Conservation (phyloP, 176 grass and related monocot genomes). For the Ananas comosus region DNA sequence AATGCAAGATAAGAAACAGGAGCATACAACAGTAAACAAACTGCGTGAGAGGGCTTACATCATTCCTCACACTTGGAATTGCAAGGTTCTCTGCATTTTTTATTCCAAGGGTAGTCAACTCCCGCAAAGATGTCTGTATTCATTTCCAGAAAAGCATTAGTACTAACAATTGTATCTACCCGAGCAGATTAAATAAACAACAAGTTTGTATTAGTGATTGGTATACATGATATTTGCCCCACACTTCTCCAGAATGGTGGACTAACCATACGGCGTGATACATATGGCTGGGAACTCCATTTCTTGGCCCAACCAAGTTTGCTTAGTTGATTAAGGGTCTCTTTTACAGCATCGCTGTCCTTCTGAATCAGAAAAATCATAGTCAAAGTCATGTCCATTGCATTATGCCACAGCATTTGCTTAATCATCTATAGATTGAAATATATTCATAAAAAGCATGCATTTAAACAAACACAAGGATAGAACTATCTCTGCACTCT, state of each 20-base stretch:
- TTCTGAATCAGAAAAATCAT: slow-evolving; percentile 42
- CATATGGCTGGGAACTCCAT: slow-evolving; percentile 90
- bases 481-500: no score
- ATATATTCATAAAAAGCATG: background rate
- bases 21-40: background rate
- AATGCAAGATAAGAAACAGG: background rate
- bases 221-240: slow-evolving; percentile 15
- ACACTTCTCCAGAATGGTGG: slow-evolving; percentile 23
- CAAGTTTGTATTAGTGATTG: slow-evolving; percentile 1
- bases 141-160: slow-evolving; percentile 6
- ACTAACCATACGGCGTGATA: slow-evolving; percentile 94
- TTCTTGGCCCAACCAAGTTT: slow-evolving; percentile 76
- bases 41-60: slow-evolving; percentile 34
- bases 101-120: slow-evolving; percentile 74
- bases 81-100: slow-evolving; percentile 90
- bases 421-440: background rate
- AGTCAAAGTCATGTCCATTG: background rate
- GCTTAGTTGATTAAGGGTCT: slow-evolving; percentile 55
- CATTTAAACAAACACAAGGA: no score
- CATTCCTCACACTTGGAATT: slow-evolving; percentile 92
- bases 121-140: slow-evolving; percentile 73
- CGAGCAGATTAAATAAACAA: background rate
- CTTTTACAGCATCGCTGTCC: slow-evolving; percentile 49
- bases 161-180: slow-evolving; percentile 1
- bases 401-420: background rate